A percentile compares a stretch with the other conserved stretches of the same genome.
Conservation (phyloP, 2,329 filamentous ascomycete genomes). For the Cytospora mali region DNA sequence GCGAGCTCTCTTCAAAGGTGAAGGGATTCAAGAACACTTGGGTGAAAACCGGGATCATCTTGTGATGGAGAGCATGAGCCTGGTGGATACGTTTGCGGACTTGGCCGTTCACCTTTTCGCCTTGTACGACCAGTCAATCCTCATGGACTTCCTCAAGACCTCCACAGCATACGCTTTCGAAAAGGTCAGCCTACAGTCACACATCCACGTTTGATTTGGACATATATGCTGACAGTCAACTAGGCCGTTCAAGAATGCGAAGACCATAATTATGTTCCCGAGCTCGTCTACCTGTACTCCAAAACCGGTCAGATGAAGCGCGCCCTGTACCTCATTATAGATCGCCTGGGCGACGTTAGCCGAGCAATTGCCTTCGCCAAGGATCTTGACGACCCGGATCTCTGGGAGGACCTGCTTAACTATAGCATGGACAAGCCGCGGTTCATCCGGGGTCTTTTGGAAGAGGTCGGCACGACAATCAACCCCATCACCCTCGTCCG, state of each 20-base stretch:
- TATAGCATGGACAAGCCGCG: slow-evolving; percentile 98
- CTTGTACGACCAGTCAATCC: slow-evolving; percentile 73
- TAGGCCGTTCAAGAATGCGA: slow-evolving; percentile 79
- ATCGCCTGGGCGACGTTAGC: slow-evolving; percentile 85
- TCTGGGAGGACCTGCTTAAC: slow-evolving; percentile 92
- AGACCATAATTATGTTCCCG: slow-evolving; percentile 76
- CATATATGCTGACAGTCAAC: slow-evolving; percentile 25
- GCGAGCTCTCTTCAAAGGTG: slow-evolving; percentile 79
- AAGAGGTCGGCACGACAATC: slow-evolving; percentile 92
- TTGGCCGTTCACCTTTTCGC: slow-evolving; percentile 85
- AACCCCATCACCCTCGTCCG: slow-evolving; percentile 88
- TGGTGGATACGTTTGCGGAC: slow-evolving; percentile 87
- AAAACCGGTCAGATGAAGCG: slow-evolving; percentile 94
- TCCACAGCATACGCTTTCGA: slow-evolving; percentile 90
- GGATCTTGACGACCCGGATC: slow-evolving; percentile 84
- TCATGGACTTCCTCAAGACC: slow-evolving; percentile 85
- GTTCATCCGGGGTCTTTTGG: slow-evolving; percentile 89
- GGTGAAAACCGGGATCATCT: slow-evolving; percentile 59
- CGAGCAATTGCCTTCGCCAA: slow-evolving; percentile 95
- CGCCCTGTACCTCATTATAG: slow-evolving; percentile 89
- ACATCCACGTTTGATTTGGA: neutral
- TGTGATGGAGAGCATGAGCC: slow-evolving; percentile 60
- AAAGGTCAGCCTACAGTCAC: slow-evolving; percentile 47
- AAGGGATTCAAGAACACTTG: slow-evolving; percentile 59
- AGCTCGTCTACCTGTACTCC: slow-evolving; percentile 93